Evolutionary conservation across 192 early-diverging fungal species (phyloP).

Genomic region (Coemansia sp.): DNA sequence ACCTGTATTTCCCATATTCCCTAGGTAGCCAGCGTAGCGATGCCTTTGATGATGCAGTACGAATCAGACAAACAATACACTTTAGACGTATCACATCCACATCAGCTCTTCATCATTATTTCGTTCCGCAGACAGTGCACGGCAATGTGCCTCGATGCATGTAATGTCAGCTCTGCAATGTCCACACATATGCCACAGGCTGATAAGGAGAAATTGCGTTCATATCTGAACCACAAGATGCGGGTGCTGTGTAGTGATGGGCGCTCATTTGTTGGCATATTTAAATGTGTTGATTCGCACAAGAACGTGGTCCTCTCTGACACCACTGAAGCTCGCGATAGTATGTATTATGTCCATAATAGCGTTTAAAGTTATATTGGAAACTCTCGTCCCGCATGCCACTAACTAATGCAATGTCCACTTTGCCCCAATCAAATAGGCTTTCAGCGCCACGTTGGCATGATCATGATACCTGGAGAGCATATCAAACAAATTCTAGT

Average conservation of each 20-base stretch:
- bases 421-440: slow-evolving; percentile 8
- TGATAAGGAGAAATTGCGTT: slow-evolving; percentile 25
- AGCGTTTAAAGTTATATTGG: too few relatives aligned
- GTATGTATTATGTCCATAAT: slow-evolving; percentile 11
- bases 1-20: too few relatives aligned
- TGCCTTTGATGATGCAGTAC: too few relatives aligned
- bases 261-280: slow-evolving; percentile 32
- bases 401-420: not conserved
- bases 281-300: slow-evolving; percentile 39
- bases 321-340: slow-evolving; percentile 29
- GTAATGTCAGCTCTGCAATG: too few relatives aligned
- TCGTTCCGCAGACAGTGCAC: too few relatives aligned
- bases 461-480: slow-evolving; percentile 51
- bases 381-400: not conserved
- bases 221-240: slow-evolving; percentile 45
- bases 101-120: too few relatives aligned
- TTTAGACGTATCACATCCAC: too few relatives aligned
- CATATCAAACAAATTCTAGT: slow-evolving; percentile 38
- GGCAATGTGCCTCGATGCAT: too few relatives aligned
- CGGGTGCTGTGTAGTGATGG: slow-evolving; percentile 31
- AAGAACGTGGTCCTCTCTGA: slow-evolving; percentile 44
- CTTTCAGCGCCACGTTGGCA: slow-evolving; percentile 42
- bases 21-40: too few relatives aligned
- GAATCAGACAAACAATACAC: too few relatives aligned
- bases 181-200: not conserved